Percentiles rank a stretch among this genome's conserved stretches.
Conservation (phyloP, 305 asterid species). For the Fraxinus sp. region DNA sequence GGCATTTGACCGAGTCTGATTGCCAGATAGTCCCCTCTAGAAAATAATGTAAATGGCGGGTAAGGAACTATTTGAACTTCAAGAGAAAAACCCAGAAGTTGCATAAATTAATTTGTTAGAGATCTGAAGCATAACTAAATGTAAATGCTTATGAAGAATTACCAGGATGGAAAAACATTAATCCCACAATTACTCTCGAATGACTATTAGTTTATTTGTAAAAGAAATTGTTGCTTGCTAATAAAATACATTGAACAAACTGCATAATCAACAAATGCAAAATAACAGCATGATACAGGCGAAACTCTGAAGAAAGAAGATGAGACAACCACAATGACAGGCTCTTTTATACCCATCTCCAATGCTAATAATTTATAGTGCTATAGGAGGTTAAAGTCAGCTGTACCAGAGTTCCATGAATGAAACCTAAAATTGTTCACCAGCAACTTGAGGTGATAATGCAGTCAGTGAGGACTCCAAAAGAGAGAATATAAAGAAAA, state of each 20-base stretch:
- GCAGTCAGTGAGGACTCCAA: not conserved
- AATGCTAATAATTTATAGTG: not conserved
- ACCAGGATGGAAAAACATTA: not conserved
- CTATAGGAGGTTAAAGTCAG: not conserved
- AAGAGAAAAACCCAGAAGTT: constrained; percentile 8
- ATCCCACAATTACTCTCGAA: not conserved
- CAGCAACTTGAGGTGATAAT: not conserved
- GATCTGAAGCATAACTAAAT: not conserved
- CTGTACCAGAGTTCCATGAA: not conserved
- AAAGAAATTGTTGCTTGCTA: not conserved
- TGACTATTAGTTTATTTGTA: not conserved
- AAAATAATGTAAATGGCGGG: constrained; percentile 11
- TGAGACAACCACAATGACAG: not conserved
- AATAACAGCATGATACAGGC: not conserved
- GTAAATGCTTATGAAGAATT: not conserved
- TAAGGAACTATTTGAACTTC: constrained; percentile 18
- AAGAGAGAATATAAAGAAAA: not conserved
- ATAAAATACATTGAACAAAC: not conserved
- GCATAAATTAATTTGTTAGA: constrained; percentile 14
- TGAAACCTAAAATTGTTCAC: not conserved
- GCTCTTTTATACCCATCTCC: not conserved
- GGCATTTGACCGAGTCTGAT: constrained; percentile 37
- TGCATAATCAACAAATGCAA: not conserved
- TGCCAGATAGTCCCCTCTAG: constrained; percentile 36
- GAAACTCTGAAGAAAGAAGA: not conserved